phyloP scores from a whole-genome alignment of 148 eudicot species.

The Persicaria tinctoria region DNA sequence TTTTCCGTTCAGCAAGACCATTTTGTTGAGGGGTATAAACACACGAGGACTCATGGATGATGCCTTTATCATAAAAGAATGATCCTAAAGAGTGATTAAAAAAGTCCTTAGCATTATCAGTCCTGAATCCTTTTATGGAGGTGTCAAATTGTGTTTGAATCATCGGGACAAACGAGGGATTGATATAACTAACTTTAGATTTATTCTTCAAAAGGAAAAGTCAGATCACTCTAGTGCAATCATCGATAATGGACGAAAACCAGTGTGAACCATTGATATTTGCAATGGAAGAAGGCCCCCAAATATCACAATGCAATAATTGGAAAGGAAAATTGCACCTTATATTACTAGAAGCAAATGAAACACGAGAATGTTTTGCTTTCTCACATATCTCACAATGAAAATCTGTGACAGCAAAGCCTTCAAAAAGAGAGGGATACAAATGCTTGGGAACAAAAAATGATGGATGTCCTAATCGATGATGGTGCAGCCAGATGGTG shows the following conservation, averaged over 20 bases:
- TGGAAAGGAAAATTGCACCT: neutral
- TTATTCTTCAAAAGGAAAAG: too few species aligned
- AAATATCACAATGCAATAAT: neutral
- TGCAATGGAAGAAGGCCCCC: neutral
- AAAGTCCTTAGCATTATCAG: neutral
- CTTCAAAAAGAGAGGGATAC: too few species aligned
- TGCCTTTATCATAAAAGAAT: neutral
- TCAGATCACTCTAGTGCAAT: too few species aligned
- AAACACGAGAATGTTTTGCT: neutral
- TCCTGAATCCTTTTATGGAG: neutral
- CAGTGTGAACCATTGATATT: too few species aligned
- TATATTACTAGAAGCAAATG: neutral
- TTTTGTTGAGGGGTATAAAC: neutral
- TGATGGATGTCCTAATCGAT: neutral
- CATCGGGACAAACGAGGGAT: too few species aligned
- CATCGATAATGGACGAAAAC: too few species aligned
- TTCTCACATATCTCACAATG: neutral
- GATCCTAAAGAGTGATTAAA: too few species aligned
- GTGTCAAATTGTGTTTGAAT: neutral
- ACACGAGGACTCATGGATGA: neutral
- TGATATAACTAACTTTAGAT: too few species aligned
- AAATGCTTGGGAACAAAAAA: neutral
- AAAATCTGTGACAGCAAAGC: too few species aligned
- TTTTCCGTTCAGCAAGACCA: neutral
- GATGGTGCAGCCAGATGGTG: neutral